Percentiles rank a stretch among this genome's conserved stretches.
phyloP scores from a whole-genome alignment of 805 yeast species.

The Priceomyces castillae region DNA sequence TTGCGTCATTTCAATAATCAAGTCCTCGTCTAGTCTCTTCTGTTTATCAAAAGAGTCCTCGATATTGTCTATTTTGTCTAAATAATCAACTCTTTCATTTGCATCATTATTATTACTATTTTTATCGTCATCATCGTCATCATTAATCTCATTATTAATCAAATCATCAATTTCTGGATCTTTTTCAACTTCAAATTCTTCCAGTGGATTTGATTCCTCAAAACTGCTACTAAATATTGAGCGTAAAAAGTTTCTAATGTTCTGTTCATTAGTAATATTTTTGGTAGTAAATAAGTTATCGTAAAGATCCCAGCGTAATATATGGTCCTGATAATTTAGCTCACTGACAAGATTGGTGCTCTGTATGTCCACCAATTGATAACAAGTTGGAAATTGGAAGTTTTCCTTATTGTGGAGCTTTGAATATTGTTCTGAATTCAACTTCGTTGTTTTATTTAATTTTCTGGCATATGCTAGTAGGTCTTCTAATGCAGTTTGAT shows the following conservation, averaged over 20 bases:
- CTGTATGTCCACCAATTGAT: slow-evolving; percentile 26
- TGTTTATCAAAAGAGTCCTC: slow-evolving; percentile 3
- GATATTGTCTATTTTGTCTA: background rate
- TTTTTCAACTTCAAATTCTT: slow-evolving; percentile 16
- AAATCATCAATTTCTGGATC: slow-evolving; percentile 9
- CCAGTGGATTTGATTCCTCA: background rate
- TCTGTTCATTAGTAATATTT: background rate
- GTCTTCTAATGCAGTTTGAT: slow-evolving; percentile 26
- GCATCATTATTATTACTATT: no score
- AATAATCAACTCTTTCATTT: slow-evolving; percentile 5
- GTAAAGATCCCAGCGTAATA: background rate
- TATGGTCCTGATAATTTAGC: background rate
- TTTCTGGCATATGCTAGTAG: slow-evolving; percentile 28
- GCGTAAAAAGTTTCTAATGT: background rate
- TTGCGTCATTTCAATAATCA: slow-evolving; percentile 21
- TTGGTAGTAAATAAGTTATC: background rate
- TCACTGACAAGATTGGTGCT: background rate
- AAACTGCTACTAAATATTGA: background rate
- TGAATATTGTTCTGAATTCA: background rate
- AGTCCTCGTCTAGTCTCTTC: slow-evolving; percentile 16
- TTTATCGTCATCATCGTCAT: background rate
- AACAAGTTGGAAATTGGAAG: slow-evolving; percentile 25
- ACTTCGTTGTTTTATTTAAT: slow-evolving; percentile 12
- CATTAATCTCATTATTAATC: slow-evolving; percentile 5
- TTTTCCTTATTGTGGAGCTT: background rate